Evolutionary conservation across 2,329 filamentous ascomycete species (phyloP), one percentile per base, ranked within the genome.

Genomic region (Fusarium sp.): DNA sequence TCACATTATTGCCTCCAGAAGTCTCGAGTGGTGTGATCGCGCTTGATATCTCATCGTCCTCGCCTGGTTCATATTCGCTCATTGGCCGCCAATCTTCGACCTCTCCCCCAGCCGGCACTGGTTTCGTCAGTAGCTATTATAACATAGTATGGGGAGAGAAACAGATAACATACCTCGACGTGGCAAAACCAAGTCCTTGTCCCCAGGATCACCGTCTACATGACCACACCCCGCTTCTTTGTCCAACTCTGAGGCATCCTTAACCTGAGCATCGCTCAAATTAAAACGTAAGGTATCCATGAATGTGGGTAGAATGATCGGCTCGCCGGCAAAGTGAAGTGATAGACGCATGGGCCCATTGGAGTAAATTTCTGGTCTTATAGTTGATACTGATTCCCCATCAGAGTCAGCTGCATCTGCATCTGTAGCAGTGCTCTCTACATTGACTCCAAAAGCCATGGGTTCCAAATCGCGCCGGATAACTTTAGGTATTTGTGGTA

Each of bases 401-500:
- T 78, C 72, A 17, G 72, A 77, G 33, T 56, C 66, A 33, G 41
- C 53, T 14, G 7, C 17, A 22, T 64, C 55, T 25, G 12, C 9
- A 36, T 27, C 25, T 25, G 14, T 33, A 13, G 15, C n/a, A 11
- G 35, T 13, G 6, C 15, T 10, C 22, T 35, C 45, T 29, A 15
- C 17, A n/a, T 27, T 31, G 12, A 29, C 36, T 14, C 15, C 17
- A 20, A 31, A 11, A 29, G 29, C 22, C 13, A 15, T 25, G 7
- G 58, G 41, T 11, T 20, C 46, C 22, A 64, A n/a, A 36, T 72
- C 65, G 22, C 75, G 72, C 36, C 70, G 72, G 56, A 81, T 77
- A 18, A 17, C 62, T 5, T 70, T 27, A 6, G 82, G 82, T 17
- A 82, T 71, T 50, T 59, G 66, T 3, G 82, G 81, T 11, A 83